Base-by-base conservation (phyloP, 2,329 filamentous ascomycete species). In the Microdochium bolleyi region DNA sequence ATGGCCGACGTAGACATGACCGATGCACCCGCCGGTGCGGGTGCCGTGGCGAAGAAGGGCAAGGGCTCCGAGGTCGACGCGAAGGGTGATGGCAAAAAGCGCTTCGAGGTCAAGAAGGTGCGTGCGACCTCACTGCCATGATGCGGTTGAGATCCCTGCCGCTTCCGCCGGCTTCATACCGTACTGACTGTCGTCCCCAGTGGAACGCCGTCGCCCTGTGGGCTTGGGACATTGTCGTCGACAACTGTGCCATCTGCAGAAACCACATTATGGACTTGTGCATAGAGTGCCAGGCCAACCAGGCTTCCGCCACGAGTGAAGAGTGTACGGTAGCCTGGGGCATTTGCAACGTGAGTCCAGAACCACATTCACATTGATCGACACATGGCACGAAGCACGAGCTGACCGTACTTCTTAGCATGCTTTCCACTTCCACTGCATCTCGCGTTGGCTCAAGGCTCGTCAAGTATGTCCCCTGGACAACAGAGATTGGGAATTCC, bases 201-300 rank as follows among this genome's bases (percentile, higher is more conserved):
- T 99, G 94, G 94, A 97, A 97, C 64, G 94, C 94, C 0, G 94
- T 99, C 51, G 92, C 94, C 41, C 80, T 99, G 2, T 99, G 94
- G 94, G 94, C 94, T 0, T 99, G 94, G 94, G 94, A 99, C 68
- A 99, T 99, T 55, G 92, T 97, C 30, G 94, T 99, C 56, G 94
- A 99, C 74, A 99, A 99, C 80, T 99, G 94, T 69, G 94, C 94
- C 64, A 99, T 99, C 68, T 99, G 94, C 78, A 83, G 94, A 68
- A 99, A 99, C 70, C 94, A 99, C 71, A 99, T 99, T 72, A 99
- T 99, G 94, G 94, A 99, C 71, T 79, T 99, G 25, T 99, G 94
- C 71, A 99, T 99, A 63, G 94, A 99, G 69, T 99, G 94, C 68
- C 94, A 99, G 75, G 94, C 94, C 53, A 99, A 99, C 70, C 94